Evolutionary conservation across 352 stramenopile species (phyloP), one percentile per base, ranked within the genome.

Genomic region (Pilasporangium apinafurcum): DNA sequence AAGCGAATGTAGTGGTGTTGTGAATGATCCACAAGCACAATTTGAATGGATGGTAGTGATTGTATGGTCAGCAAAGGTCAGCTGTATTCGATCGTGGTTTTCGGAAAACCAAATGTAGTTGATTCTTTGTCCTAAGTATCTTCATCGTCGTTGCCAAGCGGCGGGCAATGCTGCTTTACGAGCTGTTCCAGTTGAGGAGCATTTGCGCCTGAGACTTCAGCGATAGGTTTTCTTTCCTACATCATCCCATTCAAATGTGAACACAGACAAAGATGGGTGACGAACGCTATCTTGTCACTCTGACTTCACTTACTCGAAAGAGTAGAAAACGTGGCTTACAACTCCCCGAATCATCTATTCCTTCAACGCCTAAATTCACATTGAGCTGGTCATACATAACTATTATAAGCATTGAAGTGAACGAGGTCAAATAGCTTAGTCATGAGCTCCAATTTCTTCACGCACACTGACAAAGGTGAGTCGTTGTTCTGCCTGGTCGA

Each of bases 271-370:
- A 14, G 3, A 25, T 14, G 5, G 16, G 26, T 26, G 38, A 35
- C n/a, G 17, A 3, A 7, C 36, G 35, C 16, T 24, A 10, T 18
- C 9, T 41, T 22, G 18, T 41, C 12, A 25, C 35, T 17, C 13
- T 17, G 2, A 12, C 25, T 43, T 9, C 22, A 43, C 38, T 16
- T 42, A 83, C 65, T 53, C 69, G 69, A 32, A 79, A 76, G 50
- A 86, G 61, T 18, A 88, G 28, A 45, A 84, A 82, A 25, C 69
- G 62, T 30, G 70, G 72, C 44, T 86, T 88, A 53, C 76, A 87
- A 45, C 66, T 77, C 8, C 59, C 67, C 21, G 44, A 66, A 44
- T 86, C 70, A 40, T 80, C 66, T 26, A 83, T 26, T 31, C 68
- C 63, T 40, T 84, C 68, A 22, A 80, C 34, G 22, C 60, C 54